phyloP scores from a whole-genome alignment of 192 early-diverging fungal species.

The Ambispora gerdemannii region DNA sequence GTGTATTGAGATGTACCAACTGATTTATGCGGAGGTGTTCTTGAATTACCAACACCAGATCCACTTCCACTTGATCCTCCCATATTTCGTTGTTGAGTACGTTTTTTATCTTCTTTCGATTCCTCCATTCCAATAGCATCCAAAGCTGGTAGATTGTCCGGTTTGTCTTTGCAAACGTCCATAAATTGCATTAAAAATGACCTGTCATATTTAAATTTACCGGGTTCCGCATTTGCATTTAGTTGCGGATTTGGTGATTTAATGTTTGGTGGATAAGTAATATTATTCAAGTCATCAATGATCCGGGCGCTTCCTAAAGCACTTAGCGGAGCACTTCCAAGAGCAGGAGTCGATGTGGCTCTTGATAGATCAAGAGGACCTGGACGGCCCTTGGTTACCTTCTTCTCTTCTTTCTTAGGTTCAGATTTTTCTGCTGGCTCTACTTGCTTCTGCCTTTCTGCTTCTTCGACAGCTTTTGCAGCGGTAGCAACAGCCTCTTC shows the following conservation, averaged over 20 bases:
- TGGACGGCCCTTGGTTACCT: slow-evolving; percentile 43
- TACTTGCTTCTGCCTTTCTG: slow-evolving; percentile 29
- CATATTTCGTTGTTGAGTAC: not conserved
- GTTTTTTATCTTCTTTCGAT: slow-evolving; percentile 37
- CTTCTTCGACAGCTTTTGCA: slow-evolving; percentile 22
- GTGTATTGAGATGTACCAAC: not conserved
- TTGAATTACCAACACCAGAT: not conserved
- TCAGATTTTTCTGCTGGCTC: slow-evolving; percentile 31
- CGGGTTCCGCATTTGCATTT: slow-evolving; percentile 47
- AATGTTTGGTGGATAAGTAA: slow-evolving; percentile 48
- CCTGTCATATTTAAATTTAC: slow-evolving; percentile 66
- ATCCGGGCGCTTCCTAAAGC: slow-evolving; percentile 33
- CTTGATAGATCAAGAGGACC: slow-evolving; percentile 43
- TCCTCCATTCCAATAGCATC: slow-evolving; percentile 49
- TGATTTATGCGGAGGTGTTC: not conserved
- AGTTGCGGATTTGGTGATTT: slow-evolving; percentile 48
- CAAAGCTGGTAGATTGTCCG: slow-evolving; percentile 50
- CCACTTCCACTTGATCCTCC: not conserved
- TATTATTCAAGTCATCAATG: slow-evolving; percentile 46
- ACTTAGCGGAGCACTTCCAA: slow-evolving; percentile 36
- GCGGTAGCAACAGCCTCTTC: slow-evolving; percentile 21
- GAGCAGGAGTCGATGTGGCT: slow-evolving; percentile 42
- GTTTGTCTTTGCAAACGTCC: slow-evolving; percentile 58
- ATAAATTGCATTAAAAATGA: slow-evolving; percentile 81
- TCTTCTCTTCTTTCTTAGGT: slow-evolving; percentile 34